Evolutionary conservation across 1,139 yeast genomes (phyloP), one percentile per base, ranked within the genome.

Genomic region (Taphrina sp.): DNA sequence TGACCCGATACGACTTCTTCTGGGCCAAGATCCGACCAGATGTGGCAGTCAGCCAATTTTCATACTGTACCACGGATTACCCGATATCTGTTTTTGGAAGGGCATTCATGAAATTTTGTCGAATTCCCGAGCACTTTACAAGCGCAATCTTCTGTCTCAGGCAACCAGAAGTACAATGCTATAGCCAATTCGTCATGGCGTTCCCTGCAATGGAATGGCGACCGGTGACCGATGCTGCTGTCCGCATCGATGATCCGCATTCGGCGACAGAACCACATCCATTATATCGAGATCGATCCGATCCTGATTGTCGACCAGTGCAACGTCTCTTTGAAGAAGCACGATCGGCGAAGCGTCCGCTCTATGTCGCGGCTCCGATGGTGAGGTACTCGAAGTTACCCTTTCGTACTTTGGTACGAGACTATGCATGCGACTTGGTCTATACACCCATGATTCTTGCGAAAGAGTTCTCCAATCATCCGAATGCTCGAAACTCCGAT

Each of bases 401-500:
- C 2, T 92, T 92, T 66, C 76, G 98, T 47, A 86, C 86, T 60
- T 72, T 87, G 3, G 79, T 90, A 12, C 76, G 96, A 39, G 81
- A 83, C 51, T 89, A 81, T 67, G 74, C 78, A 57, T 80, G 82
- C 43, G 96, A 90, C 66, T 82, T 92, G 8, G 95, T 88, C 2
- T 92, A 92, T 24, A 82, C 95, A 0, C 98, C 98, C 3, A 92
- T 92, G 98, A 89, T 92, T 41, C 73, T 92, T 46, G 97, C 97
- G 1, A 74, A 97, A 53, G 98, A 92, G 70, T 92, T 89, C 76
- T 95, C 88, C 2, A 74, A 97, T 49, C 87, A 89, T 69, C 79
- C 77, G 24, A 76, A 78, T 43, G 98, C 98, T 1, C 74, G 98
- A 58, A 69, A 79, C 35, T 78, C 90, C 5, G 98, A 92, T 67